Percentiles rank a stretch among this genome's conserved stretches.
Conservation (phyloP, 768 basidiomycete species). For the Tricholoma sp. region DNA sequence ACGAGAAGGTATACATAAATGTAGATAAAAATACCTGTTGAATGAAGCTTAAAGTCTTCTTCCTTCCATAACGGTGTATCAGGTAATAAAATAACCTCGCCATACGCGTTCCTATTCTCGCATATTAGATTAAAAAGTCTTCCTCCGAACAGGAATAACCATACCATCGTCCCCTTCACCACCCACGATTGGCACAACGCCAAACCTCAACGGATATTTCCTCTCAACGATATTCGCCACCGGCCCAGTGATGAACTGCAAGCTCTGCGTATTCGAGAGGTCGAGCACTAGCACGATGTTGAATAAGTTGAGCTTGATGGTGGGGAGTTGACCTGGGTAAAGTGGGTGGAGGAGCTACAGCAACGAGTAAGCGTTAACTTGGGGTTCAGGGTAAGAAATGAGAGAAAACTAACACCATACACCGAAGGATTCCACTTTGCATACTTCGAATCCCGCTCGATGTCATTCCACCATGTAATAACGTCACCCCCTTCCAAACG, state of each 20-base stretch:
- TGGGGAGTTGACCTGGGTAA: slow-evolving; percentile 76
- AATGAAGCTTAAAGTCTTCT: slow-evolving; percentile 58
- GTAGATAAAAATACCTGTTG: slow-evolving; percentile 33
- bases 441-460: slow-evolving; percentile 76
- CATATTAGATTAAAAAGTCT: neutral
- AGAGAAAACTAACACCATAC: slow-evolving; percentile 34
- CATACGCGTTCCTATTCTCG: slow-evolving; percentile 52
- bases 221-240: slow-evolving; percentile 69
- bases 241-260: slow-evolving; percentile 59
- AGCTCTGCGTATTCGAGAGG: slow-evolving; percentile 53
- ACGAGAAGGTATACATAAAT: neutral
- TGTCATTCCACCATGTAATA: slow-evolving; percentile 86
- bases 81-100: slow-evolving; percentile 69
- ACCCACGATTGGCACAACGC: slow-evolving; percentile 72
- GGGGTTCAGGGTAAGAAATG: neutral
- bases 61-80: slow-evolving; percentile 55
- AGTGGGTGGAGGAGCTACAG: slow-evolving; percentile 67
- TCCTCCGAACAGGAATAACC: slow-evolving; percentile 1
- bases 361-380: neutral
- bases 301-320: slow-evolving; percentile 71
- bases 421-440: slow-evolving; percentile 47
- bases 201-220: slow-evolving; percentile 76
- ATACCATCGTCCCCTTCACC: slow-evolving; percentile 43
- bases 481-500: slow-evolving; percentile 69
- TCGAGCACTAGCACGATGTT: slow-evolving; percentile 83